Conservation (phyloP, 2,329 filamentous ascomycete species). For the Davidsoniella eucalypti region DNA sequence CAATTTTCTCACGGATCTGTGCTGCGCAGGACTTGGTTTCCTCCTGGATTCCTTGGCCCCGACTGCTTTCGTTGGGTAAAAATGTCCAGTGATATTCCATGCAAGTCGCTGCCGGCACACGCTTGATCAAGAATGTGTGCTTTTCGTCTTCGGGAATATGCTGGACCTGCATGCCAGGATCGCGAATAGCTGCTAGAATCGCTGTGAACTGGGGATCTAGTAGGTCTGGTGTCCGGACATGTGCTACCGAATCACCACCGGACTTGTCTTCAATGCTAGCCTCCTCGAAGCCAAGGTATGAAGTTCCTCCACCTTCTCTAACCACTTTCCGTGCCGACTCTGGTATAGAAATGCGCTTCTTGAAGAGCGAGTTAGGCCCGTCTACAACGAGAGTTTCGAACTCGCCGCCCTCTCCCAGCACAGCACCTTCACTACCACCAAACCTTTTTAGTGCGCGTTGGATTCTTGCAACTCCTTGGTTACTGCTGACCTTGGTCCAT, state of each 20-base stretch:
- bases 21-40: constrained; percentile 33
- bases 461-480: constrained; percentile 29
- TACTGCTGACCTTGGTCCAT: constrained; percentile 60
- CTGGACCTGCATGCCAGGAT: constrained; percentile 3
- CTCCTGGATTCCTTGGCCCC: constrained; percentile 23
- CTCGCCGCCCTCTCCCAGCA: constrained; percentile 85
- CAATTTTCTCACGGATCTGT: constrained; percentile 27
- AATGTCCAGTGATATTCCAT: constrained; percentile 25
- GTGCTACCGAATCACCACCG: constrained; percentile 7
- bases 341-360: constrained; percentile 47
- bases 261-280: constrained; percentile 35
- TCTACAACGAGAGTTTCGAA: constrained; percentile 85
- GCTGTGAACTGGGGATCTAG: constrained; percentile 46
- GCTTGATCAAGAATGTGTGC: constrained; percentile 12
- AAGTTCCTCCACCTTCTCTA: constrained; percentile 57
- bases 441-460: constrained; percentile 47
- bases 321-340: constrained; percentile 36
- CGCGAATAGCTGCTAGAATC: constrained; percentile 22
- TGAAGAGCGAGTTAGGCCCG: constrained; percentile 60
- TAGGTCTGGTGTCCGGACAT: constrained; percentile 42
- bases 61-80: constrained; percentile 16
- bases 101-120: background rate
- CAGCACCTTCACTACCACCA: constrained; percentile 46
- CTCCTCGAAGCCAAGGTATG: constrained; percentile 47
- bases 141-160: background rate